Evolutionary conservation across 495 filamentous ascomycete genomes (phyloP).

Genomic region (Aspergillus leporis): DNA sequence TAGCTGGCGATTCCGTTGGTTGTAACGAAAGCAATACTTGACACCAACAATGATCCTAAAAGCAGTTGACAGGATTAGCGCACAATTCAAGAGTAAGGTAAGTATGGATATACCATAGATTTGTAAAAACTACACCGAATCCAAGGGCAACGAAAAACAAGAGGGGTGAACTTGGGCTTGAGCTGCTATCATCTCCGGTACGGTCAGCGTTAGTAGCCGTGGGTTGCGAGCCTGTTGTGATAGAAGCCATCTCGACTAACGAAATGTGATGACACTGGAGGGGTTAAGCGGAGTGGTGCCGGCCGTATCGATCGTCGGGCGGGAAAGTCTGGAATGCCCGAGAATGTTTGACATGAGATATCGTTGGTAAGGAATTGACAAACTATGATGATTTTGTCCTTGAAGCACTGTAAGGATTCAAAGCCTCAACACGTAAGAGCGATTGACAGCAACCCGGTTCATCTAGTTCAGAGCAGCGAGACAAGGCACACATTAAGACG

Average conservation of each 20-base stretch:
- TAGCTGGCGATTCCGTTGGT: slow-evolving; percentile 82
- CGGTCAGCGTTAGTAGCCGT: slow-evolving; percentile 22
- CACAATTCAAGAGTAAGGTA: slow-evolving; percentile 3
- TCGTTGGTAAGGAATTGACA: not conserved
- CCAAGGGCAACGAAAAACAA: slow-evolving; percentile 97
- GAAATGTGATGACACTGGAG: not conserved
- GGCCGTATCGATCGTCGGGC: not conserved
- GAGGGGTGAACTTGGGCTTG: slow-evolving; percentile 75
- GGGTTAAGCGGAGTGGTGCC: not conserved
- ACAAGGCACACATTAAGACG: slow-evolving; percentile 9
- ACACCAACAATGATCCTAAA: slow-evolving; percentile 98
- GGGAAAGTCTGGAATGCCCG: not conserved
- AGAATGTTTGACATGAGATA: not conserved
- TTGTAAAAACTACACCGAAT: slow-evolving; percentile 98
- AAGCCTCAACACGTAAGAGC: slow-evolving; percentile 3
- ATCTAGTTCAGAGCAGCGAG: slow-evolving; percentile 16
- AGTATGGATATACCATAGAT: slow-evolving; percentile 73
- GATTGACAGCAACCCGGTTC: slow-evolving; percentile 13
- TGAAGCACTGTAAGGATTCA: not conserved
- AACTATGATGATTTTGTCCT: not conserved
- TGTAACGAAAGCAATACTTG: slow-evolving; percentile 99
- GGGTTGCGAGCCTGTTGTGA: slow-evolving; percentile 24
- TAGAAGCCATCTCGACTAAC: slow-evolving; percentile 24
- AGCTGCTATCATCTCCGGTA: slow-evolving; percentile 26
- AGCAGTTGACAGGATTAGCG: slow-evolving; percentile 5